phyloP scores from a whole-genome alignment of 257 asterid genomes.

The Nicotiana paniculata region DNA sequence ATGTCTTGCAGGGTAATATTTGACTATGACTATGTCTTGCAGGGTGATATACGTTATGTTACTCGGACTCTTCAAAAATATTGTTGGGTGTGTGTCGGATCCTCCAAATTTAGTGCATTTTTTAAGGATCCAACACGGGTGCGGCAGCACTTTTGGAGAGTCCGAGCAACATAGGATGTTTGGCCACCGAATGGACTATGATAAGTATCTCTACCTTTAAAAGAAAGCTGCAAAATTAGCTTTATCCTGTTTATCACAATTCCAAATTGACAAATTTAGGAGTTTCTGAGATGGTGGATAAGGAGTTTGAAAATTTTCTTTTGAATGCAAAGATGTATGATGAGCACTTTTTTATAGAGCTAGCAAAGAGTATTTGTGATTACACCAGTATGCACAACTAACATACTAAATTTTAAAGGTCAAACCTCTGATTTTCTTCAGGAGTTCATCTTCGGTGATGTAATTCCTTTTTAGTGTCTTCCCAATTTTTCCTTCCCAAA shows the following conservation, averaged over 20 bases:
- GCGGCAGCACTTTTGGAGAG: no score
- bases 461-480: conserved; percentile 48
- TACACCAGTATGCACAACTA: background rate
- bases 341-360: background rate
- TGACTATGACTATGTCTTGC: no score
- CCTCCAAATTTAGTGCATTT: no score
- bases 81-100: no score
- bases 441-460: conserved; percentile 55
- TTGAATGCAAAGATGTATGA: background rate
- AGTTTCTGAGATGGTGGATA: background rate
- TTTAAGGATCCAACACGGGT: no score
- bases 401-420: background rate
- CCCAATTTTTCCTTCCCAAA: conserved; percentile 81
- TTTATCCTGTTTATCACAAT: background rate
- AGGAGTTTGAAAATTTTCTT: background rate
- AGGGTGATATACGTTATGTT: no score
- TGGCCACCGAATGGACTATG: background rate
- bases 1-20: background rate
- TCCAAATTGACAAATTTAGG: background rate
- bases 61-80: no score
- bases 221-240: background rate
- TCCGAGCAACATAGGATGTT: background rate
- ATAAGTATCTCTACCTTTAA: background rate
- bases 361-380: no score
- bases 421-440: conserved; percentile 54